Evolutionary conservation across 192 early-diverging fungal species (phyloP).

Genomic region (Oehlia diaphana): DNA sequence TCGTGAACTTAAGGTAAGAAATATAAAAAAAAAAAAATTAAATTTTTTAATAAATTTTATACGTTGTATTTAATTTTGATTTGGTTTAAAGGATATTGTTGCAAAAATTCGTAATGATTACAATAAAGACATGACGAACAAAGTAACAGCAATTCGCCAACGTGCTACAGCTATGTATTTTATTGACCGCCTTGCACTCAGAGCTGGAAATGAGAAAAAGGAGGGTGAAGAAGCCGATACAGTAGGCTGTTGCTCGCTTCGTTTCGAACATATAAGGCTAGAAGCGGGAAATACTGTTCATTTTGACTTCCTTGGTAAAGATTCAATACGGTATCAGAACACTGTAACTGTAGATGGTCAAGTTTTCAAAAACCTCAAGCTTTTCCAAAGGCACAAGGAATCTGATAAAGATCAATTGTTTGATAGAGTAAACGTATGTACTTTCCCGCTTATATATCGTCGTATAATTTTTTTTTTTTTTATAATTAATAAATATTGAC

Average conservation of each 20-base stretch:
- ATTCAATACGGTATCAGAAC: slow-evolving; percentile 94
- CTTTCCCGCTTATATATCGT: background rate
- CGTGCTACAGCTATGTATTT: slow-evolving; percentile 93
- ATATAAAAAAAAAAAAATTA: too few species aligned
- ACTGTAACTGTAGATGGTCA: slow-evolving; percentile 80
- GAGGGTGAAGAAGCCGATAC: slow-evolving; percentile 95
- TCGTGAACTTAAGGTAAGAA: slow-evolving; percentile 71
- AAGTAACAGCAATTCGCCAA: slow-evolving; percentile 81
- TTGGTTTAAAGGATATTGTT: slow-evolving; percentile 57
- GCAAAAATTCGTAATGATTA: slow-evolving; percentile 78
- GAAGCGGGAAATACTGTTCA: slow-evolving; percentile 80
- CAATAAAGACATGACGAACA: slow-evolving; percentile 74
- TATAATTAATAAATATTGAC: background rate
- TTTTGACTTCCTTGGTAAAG: slow-evolving; percentile 98
- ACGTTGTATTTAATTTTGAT: background rate
- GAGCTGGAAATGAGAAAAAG: slow-evolving; percentile 98
- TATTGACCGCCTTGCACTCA: slow-evolving; percentile 89
- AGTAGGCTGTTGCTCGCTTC: slow-evolving; percentile 96
- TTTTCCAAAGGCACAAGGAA: slow-evolving; percentile 85
- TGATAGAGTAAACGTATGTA: slow-evolving; percentile 82
- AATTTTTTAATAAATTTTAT: too few species aligned
- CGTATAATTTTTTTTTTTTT: background rate
- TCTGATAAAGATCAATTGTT: slow-evolving; percentile 79
- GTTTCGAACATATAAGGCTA: slow-evolving; percentile 87
- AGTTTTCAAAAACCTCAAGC: slow-evolving; percentile 90